Base-by-base conservation (phyloP, 176 grass and related monocot genomes). In the Canna indica region DNA sequence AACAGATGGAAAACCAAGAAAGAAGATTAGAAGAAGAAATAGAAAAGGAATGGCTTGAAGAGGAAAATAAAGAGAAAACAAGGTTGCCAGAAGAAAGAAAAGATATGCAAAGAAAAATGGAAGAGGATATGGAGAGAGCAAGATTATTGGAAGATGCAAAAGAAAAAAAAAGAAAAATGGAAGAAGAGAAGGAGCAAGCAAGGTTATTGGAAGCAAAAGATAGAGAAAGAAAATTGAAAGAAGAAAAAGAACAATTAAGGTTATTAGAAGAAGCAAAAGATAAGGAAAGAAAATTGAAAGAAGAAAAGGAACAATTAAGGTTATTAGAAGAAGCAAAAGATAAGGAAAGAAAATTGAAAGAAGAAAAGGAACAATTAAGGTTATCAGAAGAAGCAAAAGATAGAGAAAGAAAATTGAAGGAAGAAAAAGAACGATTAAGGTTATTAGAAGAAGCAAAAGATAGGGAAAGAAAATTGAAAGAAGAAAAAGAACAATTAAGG, bases 401-500 rank as follows among this genome's bases (percentile, higher is more conserved):
- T 44, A 71, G 50, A 62, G 47, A 71, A 24, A 79, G 76, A 12
- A 72, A 62, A 58, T 5, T 79, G 63, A 60, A 41, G 47, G 47
- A 76, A 56, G 80, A 82, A 25, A 81, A 62, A 72, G 68, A 63
- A 24, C 30, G 52, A 47, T 64, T 36, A 1, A 17, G 5, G 68
- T 75, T 39, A 41, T 56, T 79, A 64, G 39, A 79, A 64, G 71
- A 88, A 67, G 80, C 85, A 8, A 88, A 81, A 75, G 80, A 86
- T 63, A 85, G 69, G 57, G 81, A 79, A 59, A 67, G 72, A 59
- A 81, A 86, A 79, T 64, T 80, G 17, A 42, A 68, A 77, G 85
- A 77, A 77, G 78, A 89, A 77, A 76, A 77, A 63, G 81, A 95
- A 48, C 75, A 77, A 69, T 54, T 69, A 79, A 73, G 83, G 3